phyloP scores from a whole-genome alignment of 176 grass and related monocot species.

The Pontederia crassipes region DNA sequence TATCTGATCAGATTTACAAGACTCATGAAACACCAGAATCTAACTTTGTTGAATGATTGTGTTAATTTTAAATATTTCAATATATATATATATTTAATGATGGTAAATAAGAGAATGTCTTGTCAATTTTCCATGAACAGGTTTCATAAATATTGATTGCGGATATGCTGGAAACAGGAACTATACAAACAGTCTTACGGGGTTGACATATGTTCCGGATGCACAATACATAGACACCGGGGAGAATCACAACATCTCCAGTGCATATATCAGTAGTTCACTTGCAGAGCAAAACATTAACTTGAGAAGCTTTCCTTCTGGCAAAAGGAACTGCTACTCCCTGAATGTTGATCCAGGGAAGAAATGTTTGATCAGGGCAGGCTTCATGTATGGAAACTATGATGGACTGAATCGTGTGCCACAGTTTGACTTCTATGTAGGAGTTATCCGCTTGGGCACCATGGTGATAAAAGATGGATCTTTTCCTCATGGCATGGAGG shows the following conservation, averaged over 20 bases:
- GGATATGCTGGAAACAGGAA: conserved; percentile 22
- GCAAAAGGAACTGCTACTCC: conserved; percentile 39
- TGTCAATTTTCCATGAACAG: conserved; percentile 6
- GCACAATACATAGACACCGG: conserved; percentile 35
- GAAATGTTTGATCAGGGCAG: conserved; percentile 37
- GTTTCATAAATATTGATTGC: conserved; percentile 69
- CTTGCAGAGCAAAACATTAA: not conserved
- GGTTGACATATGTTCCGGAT: conserved; percentile 38
- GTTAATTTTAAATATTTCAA: no score
- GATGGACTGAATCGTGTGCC: conserved; percentile 29
- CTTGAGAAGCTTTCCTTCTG: conserved; percentile 30
- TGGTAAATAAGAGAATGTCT: no score
- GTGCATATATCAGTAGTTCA: conserved; percentile 3
- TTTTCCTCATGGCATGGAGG: conserved; percentile 21
- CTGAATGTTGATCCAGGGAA: conserved; percentile 32
- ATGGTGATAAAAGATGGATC: conserved; percentile 3
- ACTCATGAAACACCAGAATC: no score
- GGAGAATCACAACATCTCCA: conserved; percentile 29
- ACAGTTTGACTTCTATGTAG: conserved; percentile 45
- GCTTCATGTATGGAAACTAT: conserved; percentile 45
- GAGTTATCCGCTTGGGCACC: conserved; percentile 28
- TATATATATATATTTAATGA: no score
- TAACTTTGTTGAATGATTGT: no score
- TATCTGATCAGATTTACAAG: no score
- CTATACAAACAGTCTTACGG: conserved; percentile 11